Conservation (phyloP, 495 filamentous ascomycete genomes). For the Penicillium crystallinum region DNA sequence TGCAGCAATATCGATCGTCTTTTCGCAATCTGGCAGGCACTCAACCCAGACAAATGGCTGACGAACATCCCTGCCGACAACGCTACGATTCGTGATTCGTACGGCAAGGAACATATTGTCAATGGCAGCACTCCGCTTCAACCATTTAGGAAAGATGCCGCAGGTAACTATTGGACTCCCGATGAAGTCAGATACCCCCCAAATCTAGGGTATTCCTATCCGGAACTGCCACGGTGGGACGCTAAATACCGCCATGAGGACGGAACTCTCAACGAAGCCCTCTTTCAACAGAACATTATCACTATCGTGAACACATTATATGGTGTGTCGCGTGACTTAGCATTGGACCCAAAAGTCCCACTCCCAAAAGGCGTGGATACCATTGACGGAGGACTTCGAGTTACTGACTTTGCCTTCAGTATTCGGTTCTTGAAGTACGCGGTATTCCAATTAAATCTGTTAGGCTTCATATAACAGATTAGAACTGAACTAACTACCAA, state of each 20-base stretch:
- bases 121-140: conserved; percentile 17
- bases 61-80: conserved; percentile 7
- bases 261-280: conserved; percentile 5
- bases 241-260: conserved; percentile 4
- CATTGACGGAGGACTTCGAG: conserved; percentile 3
- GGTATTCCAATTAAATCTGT: neutral
- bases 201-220: conserved; percentile 47
- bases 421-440: conserved; percentile 4
- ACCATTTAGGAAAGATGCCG: conserved; percentile 32
- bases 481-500: neutral
- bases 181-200: conserved; percentile 15
- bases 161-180: conserved; percentile 27
- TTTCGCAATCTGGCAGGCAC: conserved; percentile 35
- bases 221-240: conserved; percentile 38
- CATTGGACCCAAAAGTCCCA: neutral
- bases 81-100: conserved; percentile 9
- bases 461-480: no score
- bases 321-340: conserved; percentile 8
- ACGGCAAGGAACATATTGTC: conserved; percentile 15
- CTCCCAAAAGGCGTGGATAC: neutral
- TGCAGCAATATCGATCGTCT: conserved; percentile 38
- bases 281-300: conserved; percentile 24
- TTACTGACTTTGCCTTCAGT: conserved; percentile 8
- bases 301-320: conserved; percentile 33
- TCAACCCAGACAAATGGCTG: conserved; percentile 27